Base-by-base conservation (phyloP, 768 basidiomycete species). In the Auriculariales sp. region DNA sequence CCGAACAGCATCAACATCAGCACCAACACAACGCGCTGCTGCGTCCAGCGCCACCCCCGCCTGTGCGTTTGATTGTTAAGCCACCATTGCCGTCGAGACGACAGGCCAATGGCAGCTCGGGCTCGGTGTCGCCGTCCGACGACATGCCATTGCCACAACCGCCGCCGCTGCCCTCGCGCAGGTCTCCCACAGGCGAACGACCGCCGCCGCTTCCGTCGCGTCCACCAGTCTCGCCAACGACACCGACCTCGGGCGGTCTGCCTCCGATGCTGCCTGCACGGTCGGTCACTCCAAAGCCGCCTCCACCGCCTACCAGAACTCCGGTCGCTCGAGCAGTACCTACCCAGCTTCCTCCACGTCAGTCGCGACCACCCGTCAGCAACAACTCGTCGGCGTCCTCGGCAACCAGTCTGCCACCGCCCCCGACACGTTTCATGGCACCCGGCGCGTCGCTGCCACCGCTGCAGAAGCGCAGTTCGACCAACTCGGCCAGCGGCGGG, bases 351-450 rank as follows among this genome's bases (percentile, higher is more conserved):
- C 24, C 29, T 19, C 29, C 47, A 25, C 47, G 11, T 31, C 47
- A 42, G 10, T 25, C n/a, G 33, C 12, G 9, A 2, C 28, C 48
- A 10, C 36, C 14, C 10, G 25, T n/a, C n/a, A n/a, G n/a, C n/a
- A n/a, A n/a, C n/a, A n/a, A n/a, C n/a, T n/a, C n/a, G n/a, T n/a
- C n/a, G n/a, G n/a, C 36, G 10, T 22, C 48, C 27, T 33, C 52
- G 6, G n/a, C 53, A 49, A 29, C 50, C 27, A 71, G 63, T 51
- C 72, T 80, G 22, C 82, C 75, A 0, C 86, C 86, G 0, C 86
- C 86, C 0, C 86, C 86, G 0, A 83, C 78, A 0, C 81, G 86
- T 4, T 80, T 68, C 0, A 86, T 87, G 39, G 82, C 66, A 1
- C 67, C 73, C 0, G 80, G 82, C 0, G 81, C 80, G 55, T 84